Base-by-base conservation (phyloP, 192 early-diverging fungal species). In the Umbelopsis ramanniana region DNA sequence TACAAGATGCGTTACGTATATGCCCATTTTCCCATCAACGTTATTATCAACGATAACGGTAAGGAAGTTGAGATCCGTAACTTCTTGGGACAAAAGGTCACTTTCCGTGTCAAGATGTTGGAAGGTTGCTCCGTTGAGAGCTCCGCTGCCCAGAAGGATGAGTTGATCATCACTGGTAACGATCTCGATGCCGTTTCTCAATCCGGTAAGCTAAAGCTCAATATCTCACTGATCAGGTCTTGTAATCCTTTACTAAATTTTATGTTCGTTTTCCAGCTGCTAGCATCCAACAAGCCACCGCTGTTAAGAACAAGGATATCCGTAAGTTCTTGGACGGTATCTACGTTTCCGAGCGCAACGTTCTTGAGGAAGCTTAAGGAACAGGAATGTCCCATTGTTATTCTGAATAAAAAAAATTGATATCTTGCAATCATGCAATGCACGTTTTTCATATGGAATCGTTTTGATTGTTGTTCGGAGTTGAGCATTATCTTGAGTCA, bases 1-100 rank as follows among this genome's bases (percentile, higher is more conserved):
- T 99, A 99, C 92, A 97, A 97, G 91, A 94, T 99, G 93, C 94
- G 96, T 75, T 97, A 93, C 79, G 97, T 98, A 67, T 96, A 96
- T 75, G 97, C 97, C 67, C 97, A 97, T 92, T 99, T 99, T 86
- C 97, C 96, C 83, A 99, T 99, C 88, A 96, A 94, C 88, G 93
- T 91, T 75, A 94, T 93, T 83, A 91, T 98, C 69, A 79, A 85
- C 68, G 87, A 93, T 72, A 84, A 87, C 72, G 89, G 88, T 66
- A 87, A 88, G 76, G 82, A 84, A 12, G 90, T 97, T 57, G 96
- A 99, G 86, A 94, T 99, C 87, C 93, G 97, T 78, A 99, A 99
- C 93, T 99, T 97, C 86, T 87, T 99, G 71, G 97, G 97, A 75
- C 93, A 99, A 87, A 97, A 95, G 90, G 82, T 93, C 45, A 88